A percentile compares a stretch with the other conserved stretches of the same genome.
Conservation (phyloP, 129 eudicot species). For the Centella asiatica region DNA sequence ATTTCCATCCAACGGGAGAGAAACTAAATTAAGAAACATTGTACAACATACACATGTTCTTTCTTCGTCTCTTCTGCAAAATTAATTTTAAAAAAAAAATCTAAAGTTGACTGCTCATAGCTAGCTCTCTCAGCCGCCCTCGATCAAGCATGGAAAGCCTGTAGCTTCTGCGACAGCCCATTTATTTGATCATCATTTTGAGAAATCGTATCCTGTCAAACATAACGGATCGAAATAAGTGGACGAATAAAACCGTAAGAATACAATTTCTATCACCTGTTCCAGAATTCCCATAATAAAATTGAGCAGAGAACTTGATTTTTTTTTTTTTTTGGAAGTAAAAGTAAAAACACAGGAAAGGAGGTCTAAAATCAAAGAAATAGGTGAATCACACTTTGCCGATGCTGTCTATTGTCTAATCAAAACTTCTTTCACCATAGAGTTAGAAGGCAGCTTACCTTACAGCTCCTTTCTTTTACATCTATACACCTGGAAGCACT, state of each 20-base stretch:
- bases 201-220: conserved; percentile 26
- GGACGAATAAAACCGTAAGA: background rate
- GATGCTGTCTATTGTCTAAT: background rate
- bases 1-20: no score
- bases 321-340: background rate
- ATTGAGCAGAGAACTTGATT: background rate
- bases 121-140: no score
- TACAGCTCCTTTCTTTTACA: conserved; percentile 34
- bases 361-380: background rate
- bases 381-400: background rate
- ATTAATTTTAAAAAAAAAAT: no score
- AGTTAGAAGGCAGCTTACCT: conserved; percentile 34
- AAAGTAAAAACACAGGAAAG: background rate
- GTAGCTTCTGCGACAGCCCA: conserved; percentile 46
- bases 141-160: conserved; percentile 18
- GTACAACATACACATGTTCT: no score
- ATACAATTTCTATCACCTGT: background rate
- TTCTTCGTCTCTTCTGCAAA: no score
- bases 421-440: background rate
- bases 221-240: background rate
- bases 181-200: conserved; percentile 36
- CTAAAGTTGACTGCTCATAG: background rate
- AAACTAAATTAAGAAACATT: no score
- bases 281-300: background rate
- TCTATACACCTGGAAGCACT: conserved; percentile 68